phyloP scores from a whole-genome alignment of 139 green algal species.

The Chlamydomonas schloesseri region DNA sequence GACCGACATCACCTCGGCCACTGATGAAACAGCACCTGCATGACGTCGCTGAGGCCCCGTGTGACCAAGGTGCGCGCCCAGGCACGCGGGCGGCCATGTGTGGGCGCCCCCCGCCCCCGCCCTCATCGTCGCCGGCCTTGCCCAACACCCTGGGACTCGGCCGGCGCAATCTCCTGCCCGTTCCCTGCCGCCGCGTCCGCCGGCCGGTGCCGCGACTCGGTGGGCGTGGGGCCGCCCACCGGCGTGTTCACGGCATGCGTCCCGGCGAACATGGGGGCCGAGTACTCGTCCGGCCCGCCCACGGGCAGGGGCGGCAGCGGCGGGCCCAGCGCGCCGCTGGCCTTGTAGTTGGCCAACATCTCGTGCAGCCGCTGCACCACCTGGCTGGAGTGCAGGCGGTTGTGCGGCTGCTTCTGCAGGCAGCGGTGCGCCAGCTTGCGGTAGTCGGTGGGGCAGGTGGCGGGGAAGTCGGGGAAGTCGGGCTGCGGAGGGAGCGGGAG shows the following conservation, averaged over 20 bases:
- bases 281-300: conserved; percentile 3
- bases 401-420: conserved; percentile 44
- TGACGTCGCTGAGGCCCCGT: too few relatives aligned
- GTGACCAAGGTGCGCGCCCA: too few relatives aligned
- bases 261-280: neutral
- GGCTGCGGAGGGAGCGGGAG: neutral
- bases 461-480: conserved; percentile 44
- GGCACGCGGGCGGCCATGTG: too few relatives aligned
- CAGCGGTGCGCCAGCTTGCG: conserved; percentile 42
- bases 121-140: too few relatives aligned
- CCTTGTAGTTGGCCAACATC: neutral
- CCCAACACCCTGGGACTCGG: too few relatives aligned
- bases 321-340: neutral
- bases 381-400: conserved; percentile 36
- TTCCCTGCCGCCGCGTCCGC: too few relatives aligned
- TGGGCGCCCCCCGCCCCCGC: too few relatives aligned
- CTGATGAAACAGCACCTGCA: too few relatives aligned
- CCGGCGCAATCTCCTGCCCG: too few relatives aligned
- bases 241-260: neutral
- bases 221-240: neutral
- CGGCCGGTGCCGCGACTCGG: neutral
- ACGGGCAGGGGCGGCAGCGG: conserved; percentile 34
- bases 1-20: too few relatives aligned
- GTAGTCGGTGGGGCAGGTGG: conserved; percentile 33
- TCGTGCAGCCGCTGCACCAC: conserved; percentile 38